Evolutionary conservation across 2,329 filamentous ascomycete species (phyloP), one percentile per base, ranked within the genome.

Genomic region (Grosmannia penicillata): DNA sequence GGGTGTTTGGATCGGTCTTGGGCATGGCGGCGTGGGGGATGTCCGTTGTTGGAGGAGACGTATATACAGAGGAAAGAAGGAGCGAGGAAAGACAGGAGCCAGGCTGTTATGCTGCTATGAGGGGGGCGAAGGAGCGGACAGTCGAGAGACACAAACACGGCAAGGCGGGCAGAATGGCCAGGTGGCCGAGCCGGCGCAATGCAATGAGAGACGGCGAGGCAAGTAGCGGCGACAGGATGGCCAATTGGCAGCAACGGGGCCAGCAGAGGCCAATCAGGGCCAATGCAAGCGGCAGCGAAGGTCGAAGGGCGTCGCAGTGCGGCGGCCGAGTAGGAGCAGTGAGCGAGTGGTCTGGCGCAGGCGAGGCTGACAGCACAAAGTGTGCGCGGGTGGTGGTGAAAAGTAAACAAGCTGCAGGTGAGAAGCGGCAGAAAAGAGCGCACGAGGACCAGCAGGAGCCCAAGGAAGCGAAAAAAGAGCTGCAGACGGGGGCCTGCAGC

Each of bases 321-420:
- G n/a, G n/a, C n/a, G n/a, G n/a, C n/a, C 13, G 24, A 8, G 24
- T 25, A 25, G 24, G 24, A 25, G 24, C 24, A 14, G 25, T 23
- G 26, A 33, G 29, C 14, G 18, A 21, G n/a, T n/a, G n/a, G n/a
- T n/a, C n/a, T n/a, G n/a, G n/a, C n/a, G n/a, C n/a, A n/a, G n/a
- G n/a, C n/a, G n/a, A n/a, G n/a, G n/a, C n/a, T n/a, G n/a, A n/a
- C n/a, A n/a, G n/a, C n/a, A n/a, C n/a, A n/a, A n/a, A n/a, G n/a
- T 28, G 33, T 27, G 24, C 26, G 32, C 19, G 29, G 3, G 25
- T 11, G n/a, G 26, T 27, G 8, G 36, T 40, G 34, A 24, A 30
- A 43, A 43, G 37, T 35, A 38, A 39, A 40, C 37, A 43, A 37
- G 33, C 13, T 17, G 19, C 19, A 32, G 18, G 17, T 19, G 22